Base-by-base conservation (phyloP, 352 stramenopile genomes). In the Globisporangium recalcitrans region DNA sequence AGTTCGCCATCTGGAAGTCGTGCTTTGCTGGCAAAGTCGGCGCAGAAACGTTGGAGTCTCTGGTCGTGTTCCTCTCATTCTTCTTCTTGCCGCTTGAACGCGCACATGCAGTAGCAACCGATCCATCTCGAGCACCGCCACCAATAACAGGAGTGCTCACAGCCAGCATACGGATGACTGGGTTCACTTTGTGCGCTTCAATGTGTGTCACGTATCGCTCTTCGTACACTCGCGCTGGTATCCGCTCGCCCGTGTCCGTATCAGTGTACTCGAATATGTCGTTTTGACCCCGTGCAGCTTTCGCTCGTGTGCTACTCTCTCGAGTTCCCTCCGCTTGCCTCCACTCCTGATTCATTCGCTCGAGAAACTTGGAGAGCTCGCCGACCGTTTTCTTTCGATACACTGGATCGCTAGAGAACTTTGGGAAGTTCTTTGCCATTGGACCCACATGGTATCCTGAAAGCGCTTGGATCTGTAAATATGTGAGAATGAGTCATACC, bases 181-280 rank as follows among this genome's bases (percentile, higher is more conserved):
- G 73, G 21, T 80, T 67, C 0, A 70, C 51, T 13, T 71, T 65
- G 32, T 74, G 53, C 0, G 62, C 68, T 36, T 71, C 62, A 16
- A 79, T 66, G 42, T 77, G 85, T 3, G 73, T 38, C 42, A 80
- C 53, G 64, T 88, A 90, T 46, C 77, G 69, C 47, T 73, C 49
- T 47, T 80, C 68, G 58, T 90, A 90, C n/a, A 32, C 54, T 5
- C 57, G 60, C 3, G 64, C 5, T 26, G 70, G 52, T 7, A 90
- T 77, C 22, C 60, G 46, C 13, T 69, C 63, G 1, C 68, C 65
- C 16, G 77, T 87, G 34, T 53, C 65, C 1, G 71, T 68, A 51
- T 90, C 77, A 10, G 66, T 81, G 54, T 90, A 90, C 63, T 82
- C 49, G 44, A 82, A 75, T 13, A 72, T n/a, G 36, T 82, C 74